Percentiles rank a stretch among this genome's conserved stretches.
Evolutionary conservation across 768 basidiomycete species (phyloP).

Genomic region (Tubosaeta sp.): DNA sequence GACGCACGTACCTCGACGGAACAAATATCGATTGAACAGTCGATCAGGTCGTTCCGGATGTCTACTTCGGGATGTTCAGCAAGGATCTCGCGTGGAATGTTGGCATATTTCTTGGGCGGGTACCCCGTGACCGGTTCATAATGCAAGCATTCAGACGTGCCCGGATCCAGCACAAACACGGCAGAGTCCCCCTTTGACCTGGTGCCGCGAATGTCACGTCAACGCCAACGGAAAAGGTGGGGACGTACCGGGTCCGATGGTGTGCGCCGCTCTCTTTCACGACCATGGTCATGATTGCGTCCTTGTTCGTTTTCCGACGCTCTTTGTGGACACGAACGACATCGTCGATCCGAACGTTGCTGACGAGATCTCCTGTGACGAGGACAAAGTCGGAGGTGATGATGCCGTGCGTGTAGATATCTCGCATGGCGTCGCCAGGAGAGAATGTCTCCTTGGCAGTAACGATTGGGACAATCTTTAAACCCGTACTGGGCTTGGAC

Average conservation of each 20-base stretch:
- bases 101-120: constrained; percentile 56
- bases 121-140: constrained; percentile 74
- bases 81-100: constrained; percentile 77
- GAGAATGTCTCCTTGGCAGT: constrained; percentile 85
- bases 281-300: constrained; percentile 96
- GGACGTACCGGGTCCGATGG: constrained; percentile 68
- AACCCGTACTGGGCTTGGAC: constrained; percentile 72
- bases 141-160: constrained; percentile 78
- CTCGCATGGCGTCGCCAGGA: constrained; percentile 88
- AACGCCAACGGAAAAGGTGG: background rate
- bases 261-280: constrained; percentile 71
- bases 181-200: constrained; percentile 73
- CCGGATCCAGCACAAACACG: constrained; percentile 72
- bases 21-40: constrained; percentile 90
- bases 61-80: constrained; percentile 74
- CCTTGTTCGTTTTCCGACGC: constrained; percentile 79
- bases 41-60: constrained; percentile 82
- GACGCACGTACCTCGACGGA: constrained; percentile 71
- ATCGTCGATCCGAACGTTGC: constrained; percentile 87
- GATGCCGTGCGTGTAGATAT: constrained; percentile 88
- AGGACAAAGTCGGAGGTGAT: constrained; percentile 90
- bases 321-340: constrained; percentile 88
- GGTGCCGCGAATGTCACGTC: constrained; percentile 3
- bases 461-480: constrained; percentile 82
- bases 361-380: constrained; percentile 88